Percentiles rank a stretch among this genome's conserved stretches.
phyloP scores from a whole-genome alignment of 2,329 filamentous ascomycete species.

The Phoma sp. region DNA sequence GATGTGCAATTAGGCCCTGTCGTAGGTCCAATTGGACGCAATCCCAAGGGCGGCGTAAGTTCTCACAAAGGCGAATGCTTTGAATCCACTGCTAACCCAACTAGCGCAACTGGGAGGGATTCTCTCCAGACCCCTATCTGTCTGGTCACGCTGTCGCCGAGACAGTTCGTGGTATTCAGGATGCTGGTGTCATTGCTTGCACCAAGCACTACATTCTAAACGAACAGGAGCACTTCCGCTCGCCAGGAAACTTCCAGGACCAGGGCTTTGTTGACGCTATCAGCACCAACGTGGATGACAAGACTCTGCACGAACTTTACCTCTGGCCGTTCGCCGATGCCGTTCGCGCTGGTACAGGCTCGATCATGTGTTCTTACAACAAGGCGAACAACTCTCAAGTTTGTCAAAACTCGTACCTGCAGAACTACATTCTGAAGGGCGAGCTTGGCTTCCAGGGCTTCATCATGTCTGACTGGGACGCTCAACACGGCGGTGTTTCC shows the following conservation, averaged over 20 bases:
- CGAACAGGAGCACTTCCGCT: slow-evolving; percentile 72
- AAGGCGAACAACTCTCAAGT: slow-evolving; percentile 80
- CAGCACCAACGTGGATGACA: slow-evolving; percentile 68
- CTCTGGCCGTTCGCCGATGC: slow-evolving; percentile 64
- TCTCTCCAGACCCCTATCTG: slow-evolving; percentile 76
- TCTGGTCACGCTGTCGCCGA: slow-evolving; percentile 75
- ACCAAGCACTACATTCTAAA: slow-evolving; percentile 65
- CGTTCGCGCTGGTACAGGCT: slow-evolving; percentile 57
- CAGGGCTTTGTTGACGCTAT: slow-evolving; percentile 68
- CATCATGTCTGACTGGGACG: slow-evolving; percentile 71
- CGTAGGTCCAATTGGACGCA: slow-evolving; percentile 73
- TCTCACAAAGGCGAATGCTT: slow-evolving; percentile 33
- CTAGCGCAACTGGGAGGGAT: slow-evolving; percentile 50
- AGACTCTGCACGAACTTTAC: slow-evolving; percentile 68
- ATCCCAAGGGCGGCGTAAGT: slow-evolving; percentile 65
- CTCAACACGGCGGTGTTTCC: slow-evolving; percentile 72
- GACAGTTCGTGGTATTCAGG: slow-evolving; percentile 80
- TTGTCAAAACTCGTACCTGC: slow-evolving; percentile 78
- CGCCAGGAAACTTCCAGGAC: slow-evolving; percentile 62
- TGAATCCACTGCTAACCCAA: neutral
- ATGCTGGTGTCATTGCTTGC: slow-evolving; percentile 81
- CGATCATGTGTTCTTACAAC: slow-evolving; percentile 70
- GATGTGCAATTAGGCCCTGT: slow-evolving; percentile 80
- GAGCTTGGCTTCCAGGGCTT: slow-evolving; percentile 84
- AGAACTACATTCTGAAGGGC: slow-evolving; percentile 78